Conservation (phyloP, 2,329 filamentous ascomycete species). For the Fusarium floridanum region DNA sequence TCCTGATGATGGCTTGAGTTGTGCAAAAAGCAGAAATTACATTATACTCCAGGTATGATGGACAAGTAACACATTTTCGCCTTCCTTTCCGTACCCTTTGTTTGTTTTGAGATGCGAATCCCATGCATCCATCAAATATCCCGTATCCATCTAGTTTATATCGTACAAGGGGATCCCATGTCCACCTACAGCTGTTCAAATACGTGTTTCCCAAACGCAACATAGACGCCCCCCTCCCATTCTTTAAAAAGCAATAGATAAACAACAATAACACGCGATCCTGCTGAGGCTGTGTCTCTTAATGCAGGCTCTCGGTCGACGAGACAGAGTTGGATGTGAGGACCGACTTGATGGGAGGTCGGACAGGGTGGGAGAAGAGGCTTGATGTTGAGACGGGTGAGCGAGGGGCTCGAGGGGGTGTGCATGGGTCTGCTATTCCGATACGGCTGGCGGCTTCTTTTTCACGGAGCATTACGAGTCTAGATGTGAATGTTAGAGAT, state of each 20-base stretch:
- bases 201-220: conserved; percentile 2
- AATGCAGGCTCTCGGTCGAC: conserved; percentile 44
- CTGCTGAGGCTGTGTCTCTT: conserved; percentile 2
- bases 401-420: conserved; percentile 38
- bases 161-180: conserved; percentile 24
- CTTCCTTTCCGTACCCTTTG: background rate
- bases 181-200: background rate
- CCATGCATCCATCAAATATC: background rate
- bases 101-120: background rate
- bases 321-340: conserved; percentile 37
- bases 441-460: conserved; percentile 65
- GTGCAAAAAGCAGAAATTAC: conserved; percentile 32
- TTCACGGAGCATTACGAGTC: conserved; percentile 64
- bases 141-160: conserved; percentile 10
- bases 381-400: conserved; percentile 44
- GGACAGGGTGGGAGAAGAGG: conserved; percentile 42
- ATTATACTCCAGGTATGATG: conserved; percentile 37
- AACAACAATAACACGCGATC: background rate
- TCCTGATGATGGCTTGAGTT: conserved; percentile 8
- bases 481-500: conserved; percentile 41
- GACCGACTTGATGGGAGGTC: conserved; percentile 38
- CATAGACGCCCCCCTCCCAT: conserved; percentile 19
- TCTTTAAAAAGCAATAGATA: background rate
- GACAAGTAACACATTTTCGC: conserved; percentile 15
- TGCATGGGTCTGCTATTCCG: conserved; percentile 56